Percentiles rank a stretch among this genome's conserved stretches.
These are phyloP conservation scores for Daldinia sp. DNA, from an alignment of 2,329 filamentous ascomycete genomes.

Conservation along the genomic window DNA sequence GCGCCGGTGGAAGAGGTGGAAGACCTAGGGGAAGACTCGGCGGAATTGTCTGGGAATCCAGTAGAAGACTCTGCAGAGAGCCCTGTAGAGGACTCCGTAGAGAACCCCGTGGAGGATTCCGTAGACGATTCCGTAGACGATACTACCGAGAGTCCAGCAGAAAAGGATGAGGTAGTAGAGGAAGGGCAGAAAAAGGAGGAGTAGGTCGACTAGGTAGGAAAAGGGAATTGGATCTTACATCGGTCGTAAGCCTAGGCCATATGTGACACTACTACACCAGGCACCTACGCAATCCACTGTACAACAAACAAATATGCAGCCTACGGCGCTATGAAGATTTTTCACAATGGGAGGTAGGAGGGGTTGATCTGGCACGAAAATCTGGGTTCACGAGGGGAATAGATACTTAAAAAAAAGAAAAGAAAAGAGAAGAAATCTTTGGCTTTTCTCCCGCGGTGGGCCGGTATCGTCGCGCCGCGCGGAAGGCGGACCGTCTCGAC, in stretches of 20 bases:
- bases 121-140: background rate
- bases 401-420: no score
- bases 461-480: background rate
- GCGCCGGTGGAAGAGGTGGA: background rate
- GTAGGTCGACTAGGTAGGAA: background rate
- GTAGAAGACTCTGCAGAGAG: background rate
- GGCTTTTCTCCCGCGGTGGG: background rate
- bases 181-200: constrained; percentile 1
- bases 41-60: no score
- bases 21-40: background rate
- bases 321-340: constrained; percentile 9
- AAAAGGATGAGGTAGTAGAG: background rate
- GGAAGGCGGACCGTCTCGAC: constrained; percentile 18
- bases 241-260: background rate
- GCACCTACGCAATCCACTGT: constrained; percentile 3
- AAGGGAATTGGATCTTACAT: background rate
- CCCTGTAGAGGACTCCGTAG: background rate
- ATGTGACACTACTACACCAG: background rate
- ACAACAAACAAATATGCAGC: constrained; percentile 18
- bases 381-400: background rate
- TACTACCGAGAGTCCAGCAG: background rate
- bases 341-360: background rate
- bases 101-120: background rate
- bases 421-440: background rate
- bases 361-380: constrained; percentile 2